phyloP scores from a whole-genome alignment of 495 filamentous ascomycete genomes.

The Penicillium tannophilum region DNA sequence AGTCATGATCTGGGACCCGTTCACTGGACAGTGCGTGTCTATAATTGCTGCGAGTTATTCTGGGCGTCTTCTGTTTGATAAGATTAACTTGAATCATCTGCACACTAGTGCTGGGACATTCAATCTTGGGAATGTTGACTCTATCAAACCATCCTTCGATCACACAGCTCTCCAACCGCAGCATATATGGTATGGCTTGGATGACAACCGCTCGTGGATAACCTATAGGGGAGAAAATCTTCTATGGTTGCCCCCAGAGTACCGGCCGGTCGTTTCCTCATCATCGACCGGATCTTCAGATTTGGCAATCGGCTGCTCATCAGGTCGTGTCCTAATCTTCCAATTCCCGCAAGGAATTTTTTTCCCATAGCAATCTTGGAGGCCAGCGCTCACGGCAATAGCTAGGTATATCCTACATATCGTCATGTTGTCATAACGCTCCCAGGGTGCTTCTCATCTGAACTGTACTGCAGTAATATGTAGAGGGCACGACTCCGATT shows the following conservation, averaged over 20 bases:
- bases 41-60: too few relatives aligned
- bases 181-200: constrained; percentile 13
- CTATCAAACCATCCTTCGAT: not conserved
- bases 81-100: constrained; percentile 9
- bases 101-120: constrained; percentile 9
- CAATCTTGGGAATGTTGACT: not conserved
- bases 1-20: too few relatives aligned
- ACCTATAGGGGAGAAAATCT: constrained; percentile 19
- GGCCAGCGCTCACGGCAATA: too few relatives aligned
- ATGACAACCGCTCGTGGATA: constrained; percentile 22
- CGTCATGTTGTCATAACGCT: too few relatives aligned
- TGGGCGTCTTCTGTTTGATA: not conserved
- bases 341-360: constrained; percentile 8
- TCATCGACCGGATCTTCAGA: not conserved
- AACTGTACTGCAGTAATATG: too few relatives aligned
- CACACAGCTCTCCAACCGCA: not conserved
- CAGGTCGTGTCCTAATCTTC: constrained; percentile 15
- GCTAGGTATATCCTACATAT: too few relatives aligned
- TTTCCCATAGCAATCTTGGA: not conserved
- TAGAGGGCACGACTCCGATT: too few relatives aligned
- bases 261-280: constrained; percentile 12
- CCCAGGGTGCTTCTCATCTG: too few relatives aligned
- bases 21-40: too few relatives aligned
- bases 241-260: constrained; percentile 28
- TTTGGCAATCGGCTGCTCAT: constrained; percentile 13